Evolutionary conservation across 768 basidiomycete species (phyloP).

Genomic region (Tulasnella sp.): DNA sequence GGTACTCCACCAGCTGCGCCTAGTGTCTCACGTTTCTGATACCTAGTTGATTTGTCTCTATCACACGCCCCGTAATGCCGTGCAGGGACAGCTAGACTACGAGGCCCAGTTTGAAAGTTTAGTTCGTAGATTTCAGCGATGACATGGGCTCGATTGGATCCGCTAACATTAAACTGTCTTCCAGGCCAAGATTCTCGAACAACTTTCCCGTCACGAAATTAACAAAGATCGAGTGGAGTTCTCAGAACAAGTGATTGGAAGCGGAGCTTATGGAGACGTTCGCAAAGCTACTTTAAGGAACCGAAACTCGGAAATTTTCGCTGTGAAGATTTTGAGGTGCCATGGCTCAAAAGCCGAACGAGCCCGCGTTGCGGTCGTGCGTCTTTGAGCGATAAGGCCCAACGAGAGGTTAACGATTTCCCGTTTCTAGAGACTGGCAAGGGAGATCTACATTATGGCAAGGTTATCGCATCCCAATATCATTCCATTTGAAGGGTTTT

Average conservation of each 20-base stretch:
- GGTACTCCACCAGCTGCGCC: no score
- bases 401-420: neutral
- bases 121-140: no score
- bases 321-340: neutral
- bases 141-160: no score
- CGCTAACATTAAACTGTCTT: no score
- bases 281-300: neutral
- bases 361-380: neutral
- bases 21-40: no score
- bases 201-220: neutral
- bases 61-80: no score
- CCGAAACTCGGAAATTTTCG: neutral
- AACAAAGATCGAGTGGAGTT: neutral
- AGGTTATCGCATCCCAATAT: neutral
- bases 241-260: neutral
- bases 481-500: neutral
- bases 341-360: neutral
- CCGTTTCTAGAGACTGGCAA: neutral
- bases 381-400: no score
- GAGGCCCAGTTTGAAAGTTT: no score
- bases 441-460: neutral
- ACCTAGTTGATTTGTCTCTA: no score
- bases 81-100: constrained; percentile 40
- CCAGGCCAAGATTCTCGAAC: no score
- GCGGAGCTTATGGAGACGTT: neutral